Base-by-base conservation (phyloP, 768 basidiomycete genomes). In the Phylloporus rhodoxanthus region DNA sequence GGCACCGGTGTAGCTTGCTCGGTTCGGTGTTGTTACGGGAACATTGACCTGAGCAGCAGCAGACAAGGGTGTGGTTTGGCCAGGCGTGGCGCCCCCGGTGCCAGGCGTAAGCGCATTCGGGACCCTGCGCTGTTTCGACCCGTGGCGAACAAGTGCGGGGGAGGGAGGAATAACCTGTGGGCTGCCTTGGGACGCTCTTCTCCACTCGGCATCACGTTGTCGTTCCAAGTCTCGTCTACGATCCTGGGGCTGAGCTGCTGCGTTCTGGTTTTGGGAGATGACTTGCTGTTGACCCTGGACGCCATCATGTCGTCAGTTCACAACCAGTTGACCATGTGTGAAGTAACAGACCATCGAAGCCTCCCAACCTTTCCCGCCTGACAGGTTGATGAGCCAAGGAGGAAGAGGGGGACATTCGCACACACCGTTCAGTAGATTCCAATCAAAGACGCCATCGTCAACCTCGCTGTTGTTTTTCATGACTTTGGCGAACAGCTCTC, bases 311-410 rank as follows among this genome's bases (percentile, higher is more conserved):
- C 32, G 23, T 64, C 32, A 60, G 53, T 25, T 38, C 23, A 45
- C 32, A 15, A 23, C 17, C 39, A 40, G 34, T 20, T 39, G 34
- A 43, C 32, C 43, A 17, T 26, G 38, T 30, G 34, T 25, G 34
- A n/a, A 47, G 55, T 28, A 28, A 78, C 82, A 57, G 60, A 90
- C 89, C 67, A 80, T 69, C 33, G 84, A 82, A 40, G 78, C 79
- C 70, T 97, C 93, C 94, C 94, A 98, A 46, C 95, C 95, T 71
- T 88, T 88, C 41, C 93, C 94, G 57, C 84, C 87, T 89, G 59
- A 43, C 25, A 38, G 23, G 14, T 25, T 25, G 49, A 50, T 60
- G 40, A 56, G 56, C 30, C 4, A n/a, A 37, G 43, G 15, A 23
- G 26, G 48, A 42, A 42, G 4, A 45, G 21, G 43, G 14, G 5